A percentile compares a stretch with the other conserved stretches of the same genome.
Conservation (phyloP, 805 yeast genomes). For the Schwanniomyces vanrijiae region DNA sequence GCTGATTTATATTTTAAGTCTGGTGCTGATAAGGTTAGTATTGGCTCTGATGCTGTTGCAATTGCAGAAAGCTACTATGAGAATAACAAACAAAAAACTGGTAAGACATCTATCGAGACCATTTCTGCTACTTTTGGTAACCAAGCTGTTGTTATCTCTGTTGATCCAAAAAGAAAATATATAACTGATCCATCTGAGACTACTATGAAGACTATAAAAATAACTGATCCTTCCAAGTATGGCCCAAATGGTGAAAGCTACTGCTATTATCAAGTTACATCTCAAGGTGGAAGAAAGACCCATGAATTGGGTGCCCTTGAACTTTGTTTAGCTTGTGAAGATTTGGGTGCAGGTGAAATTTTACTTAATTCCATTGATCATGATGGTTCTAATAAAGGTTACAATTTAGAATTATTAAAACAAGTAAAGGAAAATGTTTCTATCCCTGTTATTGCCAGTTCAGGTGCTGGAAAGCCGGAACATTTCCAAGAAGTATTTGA, state of each 20-base stretch:
- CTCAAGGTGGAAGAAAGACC: conserved; percentile 91
- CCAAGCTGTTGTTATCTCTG: conserved; percentile 97
- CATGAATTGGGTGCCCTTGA: conserved; percentile 89
- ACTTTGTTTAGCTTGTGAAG: conserved; percentile 84
- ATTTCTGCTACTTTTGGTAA: conserved; percentile 90
- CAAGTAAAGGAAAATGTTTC: conserved; percentile 74
- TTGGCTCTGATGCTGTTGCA: conserved; percentile 94
- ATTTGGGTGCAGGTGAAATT: conserved; percentile 94
- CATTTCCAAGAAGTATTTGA: conserved; percentile 89
- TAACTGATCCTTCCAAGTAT: conserved; percentile 44
- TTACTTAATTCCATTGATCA: conserved; percentile 92
- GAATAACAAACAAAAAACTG: conserved; percentile 57
- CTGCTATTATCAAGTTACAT: conserved; percentile 94
- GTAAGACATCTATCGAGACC: conserved; percentile 87
- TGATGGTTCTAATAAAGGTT: conserved; percentile 96
- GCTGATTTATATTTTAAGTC: conserved; percentile 91
- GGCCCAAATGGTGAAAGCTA: conserved; percentile 90
- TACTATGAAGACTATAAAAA: conserved; percentile 61
- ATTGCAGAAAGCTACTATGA: conserved; percentile 84
- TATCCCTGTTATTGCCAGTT: conserved; percentile 95
- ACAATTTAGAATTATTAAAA: conserved; percentile 78
- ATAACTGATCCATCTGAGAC: conserved; percentile 62
- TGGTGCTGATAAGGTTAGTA: conserved; percentile 97
- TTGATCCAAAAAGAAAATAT: conserved; percentile 92
- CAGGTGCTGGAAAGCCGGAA: conserved; percentile 94